Percentiles rank a stretch among this genome's conserved stretches.
These are phyloP conservation scores for Apiosordaria backusii DNA, from an alignment of 495 filamentous ascomycete species.

Conservation along the genomic window DNA sequence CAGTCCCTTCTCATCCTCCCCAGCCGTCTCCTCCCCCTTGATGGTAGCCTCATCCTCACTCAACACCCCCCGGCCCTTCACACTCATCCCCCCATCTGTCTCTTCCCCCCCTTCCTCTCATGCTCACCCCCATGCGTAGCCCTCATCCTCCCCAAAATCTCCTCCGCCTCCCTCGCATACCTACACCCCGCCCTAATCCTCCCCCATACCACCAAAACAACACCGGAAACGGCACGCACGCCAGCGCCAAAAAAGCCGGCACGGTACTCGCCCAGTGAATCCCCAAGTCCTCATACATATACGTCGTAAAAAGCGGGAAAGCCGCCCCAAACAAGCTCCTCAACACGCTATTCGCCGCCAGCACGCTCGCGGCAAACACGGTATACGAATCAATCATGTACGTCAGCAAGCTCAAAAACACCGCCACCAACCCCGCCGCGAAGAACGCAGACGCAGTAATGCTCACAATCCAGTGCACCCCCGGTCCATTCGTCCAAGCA, in stretches of 20 bases:
- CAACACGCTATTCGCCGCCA: conserved; percentile 74
- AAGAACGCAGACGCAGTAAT: conserved; percentile 48
- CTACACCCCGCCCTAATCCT: conserved; percentile 66
- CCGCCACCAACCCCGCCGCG: conserved; percentile 45
- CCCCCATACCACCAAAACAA: conserved; percentile 74
- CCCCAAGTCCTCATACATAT: conserved; percentile 73
- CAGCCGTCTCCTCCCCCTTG: conserved; percentile 12
- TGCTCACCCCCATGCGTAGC: no score
- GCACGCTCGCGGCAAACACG: conserved; percentile 75
- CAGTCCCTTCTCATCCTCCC: conserved; percentile 12
- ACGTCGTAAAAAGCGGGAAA: conserved; percentile 77
- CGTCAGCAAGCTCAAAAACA: conserved; percentile 73
- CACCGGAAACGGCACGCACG: conserved; percentile 75
- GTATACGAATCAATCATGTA: conserved; percentile 81
- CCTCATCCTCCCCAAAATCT: conserved; percentile 39
- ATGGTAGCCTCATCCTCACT: conserved; percentile 30
- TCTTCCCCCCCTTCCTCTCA: conserved; percentile 12
- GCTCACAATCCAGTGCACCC: conserved; percentile 52
- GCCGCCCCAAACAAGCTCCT: conserved; percentile 67
- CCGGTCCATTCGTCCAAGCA: conserved; percentile 53
- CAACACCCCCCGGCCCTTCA: conserved; percentile 13
- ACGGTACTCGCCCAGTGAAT: conserved; percentile 78
- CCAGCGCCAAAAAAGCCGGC: conserved; percentile 72
- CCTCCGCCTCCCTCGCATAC: conserved; percentile 66
- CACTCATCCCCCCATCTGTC: conserved; percentile 10